These are phyloP conservation scores for Adansonia gregorii DNA, from an alignment of 441 rosid species.

Conservation along the genomic window DNA sequence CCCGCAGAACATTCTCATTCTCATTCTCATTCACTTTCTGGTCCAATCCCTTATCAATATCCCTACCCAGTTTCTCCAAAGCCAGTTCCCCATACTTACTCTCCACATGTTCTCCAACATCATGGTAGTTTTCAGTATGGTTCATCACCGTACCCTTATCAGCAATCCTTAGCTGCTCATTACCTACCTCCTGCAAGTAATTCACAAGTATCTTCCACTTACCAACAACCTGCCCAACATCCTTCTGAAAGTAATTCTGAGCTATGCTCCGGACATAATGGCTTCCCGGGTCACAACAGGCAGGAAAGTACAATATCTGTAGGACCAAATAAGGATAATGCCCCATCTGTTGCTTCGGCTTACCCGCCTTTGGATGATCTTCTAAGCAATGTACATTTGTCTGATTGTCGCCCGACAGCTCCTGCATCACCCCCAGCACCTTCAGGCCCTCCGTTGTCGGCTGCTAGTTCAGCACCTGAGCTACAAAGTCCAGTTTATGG, in stretches of 20 bases:
- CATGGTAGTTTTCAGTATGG: slow-evolving; percentile 52
- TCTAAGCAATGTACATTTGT: slow-evolving; percentile 48
- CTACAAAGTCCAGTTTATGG: slow-evolving; percentile 44
- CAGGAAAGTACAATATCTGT: slow-evolving; percentile 49
- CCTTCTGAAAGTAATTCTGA: slow-evolving; percentile 45
- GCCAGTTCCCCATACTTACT: slow-evolving; percentile 35
- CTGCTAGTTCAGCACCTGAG: slow-evolving; percentile 29
- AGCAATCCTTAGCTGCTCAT: slow-evolving; percentile 33
- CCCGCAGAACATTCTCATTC: slow-evolving; percentile 33
- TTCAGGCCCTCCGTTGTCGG: slow-evolving; percentile 32
- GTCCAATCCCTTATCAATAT: slow-evolving; percentile 40
- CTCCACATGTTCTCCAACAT: slow-evolving; percentile 46
- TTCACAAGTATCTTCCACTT: slow-evolving; percentile 39
- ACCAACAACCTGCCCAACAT: slow-evolving; percentile 40
- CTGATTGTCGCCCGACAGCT: slow-evolving; percentile 42
- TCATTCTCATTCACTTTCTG: slow-evolving; percentile 30
- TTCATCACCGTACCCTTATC: slow-evolving; percentile 45
- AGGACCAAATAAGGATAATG: slow-evolving; percentile 22
- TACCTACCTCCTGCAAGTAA: slow-evolving; percentile 44
- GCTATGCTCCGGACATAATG: slow-evolving; percentile 36
- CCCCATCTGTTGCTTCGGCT: slow-evolving; percentile 30
- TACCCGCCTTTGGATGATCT: slow-evolving; percentile 67
- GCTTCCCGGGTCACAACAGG: slow-evolving; percentile 44
- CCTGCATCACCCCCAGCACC: slow-evolving; percentile 52
- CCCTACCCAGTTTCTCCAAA: slow-evolving; percentile 36